A percentile compares a stretch with the other conserved stretches of the same genome.
Evolutionary conservation across 257 asterid species (phyloP).

Genomic region (Primulina huaijiensis): DNA sequence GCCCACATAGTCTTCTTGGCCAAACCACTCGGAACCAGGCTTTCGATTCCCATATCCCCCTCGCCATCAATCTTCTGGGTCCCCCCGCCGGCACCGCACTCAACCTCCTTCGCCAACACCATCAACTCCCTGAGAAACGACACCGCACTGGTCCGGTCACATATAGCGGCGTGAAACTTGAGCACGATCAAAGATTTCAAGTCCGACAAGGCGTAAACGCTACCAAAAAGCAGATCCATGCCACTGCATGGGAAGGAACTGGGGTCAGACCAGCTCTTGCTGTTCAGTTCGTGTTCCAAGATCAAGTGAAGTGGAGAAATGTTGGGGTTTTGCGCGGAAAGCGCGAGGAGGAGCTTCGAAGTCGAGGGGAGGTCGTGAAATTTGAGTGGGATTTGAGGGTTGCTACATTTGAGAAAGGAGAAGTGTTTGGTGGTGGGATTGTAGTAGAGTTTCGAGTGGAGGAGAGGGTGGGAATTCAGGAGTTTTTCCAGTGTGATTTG

Average conservation of each 20-base stretch:
- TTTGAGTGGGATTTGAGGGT: background rate
- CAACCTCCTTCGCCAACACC: slow-evolving; percentile 32
- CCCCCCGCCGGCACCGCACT: slow-evolving; percentile 17
- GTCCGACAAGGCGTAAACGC: slow-evolving; percentile 36
- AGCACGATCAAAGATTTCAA: slow-evolving; percentile 34
- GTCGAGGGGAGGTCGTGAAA: slow-evolving; percentile 31
- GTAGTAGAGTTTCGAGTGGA: slow-evolving; percentile 51
- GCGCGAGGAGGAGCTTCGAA: slow-evolving; percentile 25
- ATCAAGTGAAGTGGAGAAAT: slow-evolving; percentile 39
- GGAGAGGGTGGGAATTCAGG: slow-evolving; percentile 47
- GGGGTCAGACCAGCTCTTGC: slow-evolving; percentile 43
- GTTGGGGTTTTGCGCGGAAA: background rate
- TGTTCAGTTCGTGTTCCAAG: slow-evolving; percentile 59
- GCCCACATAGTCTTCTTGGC: slow-evolving; percentile 62
- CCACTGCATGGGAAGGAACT: slow-evolving; percentile 45
- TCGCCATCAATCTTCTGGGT: slow-evolving; percentile 31
- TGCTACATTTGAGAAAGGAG: slow-evolving; percentile 37
- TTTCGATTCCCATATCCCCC: slow-evolving; percentile 51
- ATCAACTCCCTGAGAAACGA: slow-evolving; percentile 57
- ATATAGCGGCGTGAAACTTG: slow-evolving; percentile 50
- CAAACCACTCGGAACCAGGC: slow-evolving; percentile 47
- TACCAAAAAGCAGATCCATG: slow-evolving; percentile 32
- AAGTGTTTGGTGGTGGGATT: slow-evolving; percentile 41
- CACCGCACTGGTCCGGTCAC: slow-evolving; percentile 73
- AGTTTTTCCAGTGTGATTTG: slow-evolving; percentile 36